phyloP scores from a whole-genome alignment of 495 filamentous ascomycete genomes.

The Aspergillus steynii region DNA sequence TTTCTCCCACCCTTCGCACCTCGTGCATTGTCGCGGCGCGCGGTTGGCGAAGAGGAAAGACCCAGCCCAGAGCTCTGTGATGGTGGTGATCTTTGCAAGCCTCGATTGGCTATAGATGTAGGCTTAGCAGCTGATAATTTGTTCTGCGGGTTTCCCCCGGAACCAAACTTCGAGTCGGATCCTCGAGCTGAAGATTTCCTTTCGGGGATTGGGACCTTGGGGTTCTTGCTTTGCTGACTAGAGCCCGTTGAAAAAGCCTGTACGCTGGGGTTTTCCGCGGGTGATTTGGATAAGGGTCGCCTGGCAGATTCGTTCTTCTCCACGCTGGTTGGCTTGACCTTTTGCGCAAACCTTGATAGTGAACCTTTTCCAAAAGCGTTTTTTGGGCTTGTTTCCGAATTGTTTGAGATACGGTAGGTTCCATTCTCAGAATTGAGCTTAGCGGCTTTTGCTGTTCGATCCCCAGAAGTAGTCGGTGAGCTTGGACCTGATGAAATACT shows the following conservation, averaged over 20 bases:
- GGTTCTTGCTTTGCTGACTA: constrained; percentile 12
- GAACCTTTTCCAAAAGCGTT: constrained; percentile 27
- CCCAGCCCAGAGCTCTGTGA: constrained; percentile 27
- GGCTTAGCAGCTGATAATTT: constrained; percentile 2
- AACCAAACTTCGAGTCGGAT: constrained; percentile 9
- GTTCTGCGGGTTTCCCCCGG: constrained; percentile 15
- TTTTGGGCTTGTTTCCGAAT: constrained; percentile 16
- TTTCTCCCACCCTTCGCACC: constrained; percentile 20
- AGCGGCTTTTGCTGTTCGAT: not conserved
- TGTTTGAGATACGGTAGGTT: constrained; percentile 11
- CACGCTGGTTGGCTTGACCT: constrained; percentile 26
- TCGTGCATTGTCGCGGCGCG: constrained; percentile 23
- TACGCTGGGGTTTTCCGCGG: constrained; percentile 16
- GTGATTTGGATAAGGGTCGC: constrained; percentile 21
- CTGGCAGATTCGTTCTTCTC: constrained; percentile 33
- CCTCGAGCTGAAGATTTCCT: constrained; percentile 25
- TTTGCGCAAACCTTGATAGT: constrained; percentile 38
- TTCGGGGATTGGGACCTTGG: constrained; percentile 22
- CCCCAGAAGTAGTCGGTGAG: not conserved
- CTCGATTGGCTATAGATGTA: constrained; percentile 34
- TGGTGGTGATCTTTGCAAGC: constrained; percentile 44
- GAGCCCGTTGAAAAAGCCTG: constrained; percentile 11
- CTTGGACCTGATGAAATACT: not conserved
- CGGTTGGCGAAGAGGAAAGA: constrained; percentile 25
- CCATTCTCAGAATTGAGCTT: not conserved